Conservation (phyloP, 495 filamentous ascomycete genomes). For the Aspergillus nidulans region DNA sequence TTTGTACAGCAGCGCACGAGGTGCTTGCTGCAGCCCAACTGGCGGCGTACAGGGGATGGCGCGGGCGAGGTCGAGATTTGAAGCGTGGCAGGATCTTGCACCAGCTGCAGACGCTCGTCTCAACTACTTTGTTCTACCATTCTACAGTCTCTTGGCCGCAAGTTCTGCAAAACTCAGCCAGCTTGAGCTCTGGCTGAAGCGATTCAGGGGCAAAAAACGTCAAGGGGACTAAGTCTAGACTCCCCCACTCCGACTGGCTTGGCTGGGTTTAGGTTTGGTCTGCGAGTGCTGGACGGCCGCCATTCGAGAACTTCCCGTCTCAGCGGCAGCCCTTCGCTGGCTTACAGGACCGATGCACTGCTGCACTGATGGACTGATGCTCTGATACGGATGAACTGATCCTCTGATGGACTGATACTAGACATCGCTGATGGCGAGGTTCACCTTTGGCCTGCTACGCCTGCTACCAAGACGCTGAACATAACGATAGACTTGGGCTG, state of each 20-base stretch:
- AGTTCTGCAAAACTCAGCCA: neutral
- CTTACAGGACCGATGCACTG: neutral
- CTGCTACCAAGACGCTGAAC: no score
- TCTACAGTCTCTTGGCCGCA: neutral
- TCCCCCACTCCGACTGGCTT: slow-evolving; percentile 15
- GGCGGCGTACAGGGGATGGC: neutral
- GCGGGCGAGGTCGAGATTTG: neutral
- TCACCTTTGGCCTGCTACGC: no score
- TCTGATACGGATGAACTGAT: no score
- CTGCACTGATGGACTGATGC: neutral
- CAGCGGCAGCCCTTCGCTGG: neutral
- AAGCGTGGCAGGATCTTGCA: neutral
- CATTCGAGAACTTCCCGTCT: neutral
- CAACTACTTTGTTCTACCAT: neutral
- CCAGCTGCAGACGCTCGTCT: neutral
- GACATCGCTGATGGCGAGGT: no score
- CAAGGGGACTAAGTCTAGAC: slow-evolving; percentile 9
- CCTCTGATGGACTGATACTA: neutral
- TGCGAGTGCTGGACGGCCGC: neutral
- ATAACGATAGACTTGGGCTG: neutral
- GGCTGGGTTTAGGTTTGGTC: slow-evolving; percentile 1
- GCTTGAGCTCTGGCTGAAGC: neutral
- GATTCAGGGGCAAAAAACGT: slow-evolving; percentile 20
- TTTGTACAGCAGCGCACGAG: slow-evolving; percentile 10
- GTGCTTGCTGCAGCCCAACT: slow-evolving; percentile 2